phyloP scores from a whole-genome alignment of 2,329 filamentous ascomycete species.

The Aspergillus bombycis region DNA sequence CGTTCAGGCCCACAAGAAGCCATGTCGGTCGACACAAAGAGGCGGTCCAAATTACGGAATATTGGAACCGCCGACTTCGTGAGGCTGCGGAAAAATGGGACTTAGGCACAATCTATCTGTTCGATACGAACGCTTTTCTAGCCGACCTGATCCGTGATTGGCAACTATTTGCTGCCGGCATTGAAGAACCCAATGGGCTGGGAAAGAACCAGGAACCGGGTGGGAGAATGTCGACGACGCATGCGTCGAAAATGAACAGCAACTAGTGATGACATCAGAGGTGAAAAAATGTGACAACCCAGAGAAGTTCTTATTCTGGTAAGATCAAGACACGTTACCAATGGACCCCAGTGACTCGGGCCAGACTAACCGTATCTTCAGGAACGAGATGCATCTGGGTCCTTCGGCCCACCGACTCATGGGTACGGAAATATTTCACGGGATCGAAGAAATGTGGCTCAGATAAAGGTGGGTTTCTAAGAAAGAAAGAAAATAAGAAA shows the following conservation, averaged over 20 bases:
- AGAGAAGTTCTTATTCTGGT: slow-evolving; percentile 47
- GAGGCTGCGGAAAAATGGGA: slow-evolving; percentile 36
- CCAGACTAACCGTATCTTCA: slow-evolving; percentile 24
- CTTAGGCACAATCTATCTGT: slow-evolving; percentile 39
- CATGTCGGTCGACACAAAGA: slow-evolving; percentile 35
- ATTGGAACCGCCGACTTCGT: slow-evolving; percentile 40
- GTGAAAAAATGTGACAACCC: slow-evolving; percentile 37
- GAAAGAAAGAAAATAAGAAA: background rate
- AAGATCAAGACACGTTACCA: slow-evolving; percentile 22
- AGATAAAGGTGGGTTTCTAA: slow-evolving; percentile 10
- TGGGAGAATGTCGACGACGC: slow-evolving; percentile 43
- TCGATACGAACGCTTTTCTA: slow-evolving; percentile 45
- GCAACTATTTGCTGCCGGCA: slow-evolving; percentile 39
- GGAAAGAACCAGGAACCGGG: slow-evolving; percentile 35
- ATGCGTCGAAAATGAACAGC: slow-evolving; percentile 34
- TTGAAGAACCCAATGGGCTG: slow-evolving; percentile 39
- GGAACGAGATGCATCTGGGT: slow-evolving; percentile 47
- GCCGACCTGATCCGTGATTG: slow-evolving; percentile 43
- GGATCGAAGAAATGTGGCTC: slow-evolving; percentile 39
- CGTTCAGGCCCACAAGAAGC: slow-evolving; percentile 31
- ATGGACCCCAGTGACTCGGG: slow-evolving; percentile 9
- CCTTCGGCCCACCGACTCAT: slow-evolving; percentile 42
- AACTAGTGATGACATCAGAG: slow-evolving; percentile 36
- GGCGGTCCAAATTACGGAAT: slow-evolving; percentile 33
- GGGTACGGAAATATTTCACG: slow-evolving; percentile 41